Base-by-base conservation (phyloP, 2,329 filamentous ascomycete genomes). In the Alternaria longipes region DNA sequence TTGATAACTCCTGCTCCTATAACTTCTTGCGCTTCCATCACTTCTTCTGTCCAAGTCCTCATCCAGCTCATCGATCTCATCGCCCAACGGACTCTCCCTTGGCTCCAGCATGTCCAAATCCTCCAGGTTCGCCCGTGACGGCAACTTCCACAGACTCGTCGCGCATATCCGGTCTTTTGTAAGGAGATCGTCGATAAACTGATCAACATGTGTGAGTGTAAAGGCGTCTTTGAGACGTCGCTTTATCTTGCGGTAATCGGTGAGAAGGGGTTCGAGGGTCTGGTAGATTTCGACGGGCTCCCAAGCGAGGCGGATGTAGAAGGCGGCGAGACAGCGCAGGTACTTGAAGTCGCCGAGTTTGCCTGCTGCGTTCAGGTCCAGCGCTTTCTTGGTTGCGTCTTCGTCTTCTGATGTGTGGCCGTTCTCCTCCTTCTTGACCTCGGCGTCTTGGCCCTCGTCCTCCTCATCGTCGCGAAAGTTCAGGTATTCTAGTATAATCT, bases 111-210 rank as follows among this genome's bases (percentile, higher is more conserved):
- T 80, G 67, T 97, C 95, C 77, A 97, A 75, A 77, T 99, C 95
- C 81, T 99, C 95, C 66, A 99, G 77, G 53, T 92, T 86, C 66
- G 91, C 89, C 69, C 95, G 85, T 61, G 89, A 89, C 4, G 94
- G 92, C 84, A 99, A 86, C 82, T 97, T 97, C 89, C 93, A 96
- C 69, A 99, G 76, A 74, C 90, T 96, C 3, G 95, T 98, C 38
- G 90, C 94, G 75, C 94, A 98, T 0, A 97, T 90, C 54, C 95
- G 86, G 59, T 96, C 92, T 80, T 97, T 97, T 0, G 87, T 91
- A 64, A 99, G 83, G 67, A 99, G 81, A 63, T 97, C 93, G 78
- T 99, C 95, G 56, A 98, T 88, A 77, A 99, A 98, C 70, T 94
- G 90, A 79, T 99, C 95, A 80, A 99, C 84, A 73, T 87, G 91